Conservation (phyloP, 2,329 filamentous ascomycete species). For the Parafenestella ontariensis region DNA sequence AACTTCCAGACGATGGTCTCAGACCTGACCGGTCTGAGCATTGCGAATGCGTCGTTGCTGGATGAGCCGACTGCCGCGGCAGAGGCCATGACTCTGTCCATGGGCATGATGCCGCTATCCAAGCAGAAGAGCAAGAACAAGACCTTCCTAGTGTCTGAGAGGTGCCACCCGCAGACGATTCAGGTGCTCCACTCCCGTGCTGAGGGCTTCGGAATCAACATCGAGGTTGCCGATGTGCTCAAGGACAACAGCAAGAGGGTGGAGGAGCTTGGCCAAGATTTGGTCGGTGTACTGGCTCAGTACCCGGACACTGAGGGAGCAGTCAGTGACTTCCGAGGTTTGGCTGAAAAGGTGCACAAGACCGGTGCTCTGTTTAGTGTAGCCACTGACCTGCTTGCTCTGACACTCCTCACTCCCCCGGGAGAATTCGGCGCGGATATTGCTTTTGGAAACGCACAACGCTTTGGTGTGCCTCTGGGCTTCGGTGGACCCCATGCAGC, state of each 20-base stretch:
- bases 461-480: conserved; percentile 90
- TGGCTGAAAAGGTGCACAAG: conserved; percentile 80
- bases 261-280: conserved; percentile 76
- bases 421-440: conserved; percentile 96
- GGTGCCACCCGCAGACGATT: conserved; percentile 85
- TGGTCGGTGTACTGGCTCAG: conserved; percentile 91
- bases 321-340: conserved; percentile 73
- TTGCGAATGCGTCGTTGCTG: conserved; percentile 88
- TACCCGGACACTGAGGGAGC: conserved; percentile 90
- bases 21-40: conserved; percentile 84
- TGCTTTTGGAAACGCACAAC: conserved; percentile 90
- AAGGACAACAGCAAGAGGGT: conserved; percentile 69
- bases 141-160: conserved; percentile 82
- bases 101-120: conserved; percentile 75
- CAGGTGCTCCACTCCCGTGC: conserved; percentile 84
- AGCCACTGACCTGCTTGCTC: conserved; percentile 85
- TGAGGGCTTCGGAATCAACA: conserved; percentile 86
- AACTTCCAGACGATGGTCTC: conserved; percentile 96
- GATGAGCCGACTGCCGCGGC: conserved; percentile 93
- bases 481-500: conserved; percentile 95
- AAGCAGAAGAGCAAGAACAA: conserved; percentile 78
- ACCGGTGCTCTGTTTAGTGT: conserved; percentile 82
- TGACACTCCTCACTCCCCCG: conserved; percentile 86
- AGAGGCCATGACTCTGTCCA: conserved; percentile 92
- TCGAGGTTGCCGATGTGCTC: conserved; percentile 76